Conservation (phyloP, 1,139 yeast species). For the Diutina neorugosa region DNA sequence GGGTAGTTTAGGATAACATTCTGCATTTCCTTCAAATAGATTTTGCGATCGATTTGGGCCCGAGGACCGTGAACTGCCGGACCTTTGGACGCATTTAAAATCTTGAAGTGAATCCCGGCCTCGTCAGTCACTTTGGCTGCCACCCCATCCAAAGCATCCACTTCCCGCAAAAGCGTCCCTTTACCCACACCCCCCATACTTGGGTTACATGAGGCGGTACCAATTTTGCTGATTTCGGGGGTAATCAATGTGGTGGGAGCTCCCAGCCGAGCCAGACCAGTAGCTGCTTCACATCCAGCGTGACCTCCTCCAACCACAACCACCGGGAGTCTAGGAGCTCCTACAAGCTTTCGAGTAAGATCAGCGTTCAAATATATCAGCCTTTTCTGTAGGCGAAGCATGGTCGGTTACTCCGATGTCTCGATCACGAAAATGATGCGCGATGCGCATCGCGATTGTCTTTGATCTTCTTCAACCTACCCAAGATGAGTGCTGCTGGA, state of each 20-base stretch:
- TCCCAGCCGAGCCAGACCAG: constrained; percentile 85
- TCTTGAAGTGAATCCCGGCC: constrained; percentile 89
- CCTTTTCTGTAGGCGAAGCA: neutral
- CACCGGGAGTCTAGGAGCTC: constrained; percentile 36
- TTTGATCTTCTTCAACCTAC: neutral
- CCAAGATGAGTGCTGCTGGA: constrained; percentile 9
- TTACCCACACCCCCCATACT: constrained; percentile 98
- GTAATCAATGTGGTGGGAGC: constrained; percentile 64
- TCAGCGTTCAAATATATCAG: neutral
- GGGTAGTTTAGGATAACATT: constrained; percentile 44
- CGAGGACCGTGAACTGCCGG: constrained; percentile 99
- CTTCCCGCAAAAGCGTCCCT: constrained; percentile 83
- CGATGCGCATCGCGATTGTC: neutral
- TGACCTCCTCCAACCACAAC: constrained; percentile 96
- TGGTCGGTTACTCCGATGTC: neutral
- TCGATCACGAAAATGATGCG: neutral
- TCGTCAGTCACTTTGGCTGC: constrained; percentile 73
- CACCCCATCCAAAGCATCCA: constrained; percentile 94
- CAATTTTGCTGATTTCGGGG: constrained; percentile 63
- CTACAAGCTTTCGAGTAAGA: neutral
- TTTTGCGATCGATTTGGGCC: constrained; percentile 84
- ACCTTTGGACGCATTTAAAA: constrained; percentile 79
- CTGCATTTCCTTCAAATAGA: constrained; percentile 78
- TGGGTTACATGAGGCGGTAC: constrained; percentile 95
- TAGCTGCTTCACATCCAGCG: constrained; percentile 97